Percentiles rank a stretch among this genome's conserved stretches.
These are phyloP conservation scores for Dalbergia oliveri DNA, from an alignment of 306 rosid species.

Conservation along the genomic window DNA sequence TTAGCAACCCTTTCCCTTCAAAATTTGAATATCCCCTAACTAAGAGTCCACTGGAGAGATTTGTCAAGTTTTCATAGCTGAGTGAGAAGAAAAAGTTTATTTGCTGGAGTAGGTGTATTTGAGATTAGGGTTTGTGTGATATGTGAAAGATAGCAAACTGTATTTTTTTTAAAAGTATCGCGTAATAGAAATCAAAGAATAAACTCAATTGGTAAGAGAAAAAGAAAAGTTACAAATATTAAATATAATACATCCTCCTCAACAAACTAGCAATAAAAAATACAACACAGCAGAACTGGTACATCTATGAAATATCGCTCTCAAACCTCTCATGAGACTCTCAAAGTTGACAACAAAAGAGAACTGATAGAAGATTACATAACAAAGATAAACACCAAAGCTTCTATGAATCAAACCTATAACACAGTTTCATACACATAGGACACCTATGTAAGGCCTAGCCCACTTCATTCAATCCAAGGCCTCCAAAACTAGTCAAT, in stretches of 20 bases:
- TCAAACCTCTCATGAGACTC: too few species aligned
- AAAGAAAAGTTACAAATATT: too few species aligned
- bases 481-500: slow-evolving; percentile 22
- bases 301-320: too few species aligned
- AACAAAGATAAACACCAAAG: neutral
- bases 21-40: too few species aligned
- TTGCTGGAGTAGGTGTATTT: neutral
- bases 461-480: neutral
- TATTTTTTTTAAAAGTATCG: neutral
- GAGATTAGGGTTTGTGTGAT: neutral
- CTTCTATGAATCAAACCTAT: neutral
- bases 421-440: neutral
- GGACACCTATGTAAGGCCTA: slow-evolving; percentile 4
- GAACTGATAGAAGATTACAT: neutral
- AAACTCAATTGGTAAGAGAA: too few species aligned
- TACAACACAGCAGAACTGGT: too few species aligned
- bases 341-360: neutral
- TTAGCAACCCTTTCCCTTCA: too few species aligned
- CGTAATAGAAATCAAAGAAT: too few species aligned
- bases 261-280: too few species aligned
- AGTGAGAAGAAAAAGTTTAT: slow-evolving; percentile 1
- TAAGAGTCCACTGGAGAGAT: neutral
- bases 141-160: neutral
- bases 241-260: too few species aligned
- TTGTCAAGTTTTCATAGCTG: neutral